Evolutionary conservation across 306 rosid genomes (phyloP).

Genomic region (Sophora flavescens): DNA sequence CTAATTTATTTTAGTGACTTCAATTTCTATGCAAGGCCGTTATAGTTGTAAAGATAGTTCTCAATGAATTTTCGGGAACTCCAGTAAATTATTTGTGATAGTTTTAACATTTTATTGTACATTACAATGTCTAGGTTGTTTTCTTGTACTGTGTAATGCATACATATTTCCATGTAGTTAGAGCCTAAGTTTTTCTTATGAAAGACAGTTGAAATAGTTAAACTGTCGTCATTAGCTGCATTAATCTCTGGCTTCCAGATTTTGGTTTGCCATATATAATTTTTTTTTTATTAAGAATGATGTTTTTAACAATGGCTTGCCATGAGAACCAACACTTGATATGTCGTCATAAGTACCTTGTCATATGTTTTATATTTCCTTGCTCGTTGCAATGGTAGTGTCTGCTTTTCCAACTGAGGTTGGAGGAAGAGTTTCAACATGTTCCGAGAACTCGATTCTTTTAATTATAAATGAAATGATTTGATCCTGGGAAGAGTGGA

Average conservation of each 20-base stretch:
- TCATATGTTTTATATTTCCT: slow-evolving; percentile 19
- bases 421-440: slow-evolving; percentile 37
- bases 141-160: slow-evolving; percentile 29
- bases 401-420: slow-evolving; percentile 20
- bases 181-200: slow-evolving; percentile 28
- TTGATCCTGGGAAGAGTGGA: slow-evolving; percentile 19
- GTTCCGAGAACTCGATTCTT: slow-evolving; percentile 2
- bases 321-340: background rate
- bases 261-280: background rate
- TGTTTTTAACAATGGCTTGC: slow-evolving; percentile 19
- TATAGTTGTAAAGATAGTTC: slow-evolving; percentile 53
- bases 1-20: slow-evolving; percentile 46
- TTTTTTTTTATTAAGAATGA: slow-evolving; percentile 26
- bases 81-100: slow-evolving; percentile 33
- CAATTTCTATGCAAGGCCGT: slow-evolving; percentile 48
- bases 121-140: slow-evolving; percentile 31
- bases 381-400: slow-evolving; percentile 22
- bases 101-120: slow-evolving; percentile 36
- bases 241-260: slow-evolving; percentile 4
- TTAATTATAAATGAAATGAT: background rate
- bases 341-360: slow-evolving; percentile 3
- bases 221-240: background rate
- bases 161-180: slow-evolving; percentile 31
- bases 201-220: slow-evolving; percentile 20
- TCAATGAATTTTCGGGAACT: slow-evolving; percentile 44